Conservation (phyloP, 768 basidiomycete genomes). For the Hirschioporus abietinus region DNA sequence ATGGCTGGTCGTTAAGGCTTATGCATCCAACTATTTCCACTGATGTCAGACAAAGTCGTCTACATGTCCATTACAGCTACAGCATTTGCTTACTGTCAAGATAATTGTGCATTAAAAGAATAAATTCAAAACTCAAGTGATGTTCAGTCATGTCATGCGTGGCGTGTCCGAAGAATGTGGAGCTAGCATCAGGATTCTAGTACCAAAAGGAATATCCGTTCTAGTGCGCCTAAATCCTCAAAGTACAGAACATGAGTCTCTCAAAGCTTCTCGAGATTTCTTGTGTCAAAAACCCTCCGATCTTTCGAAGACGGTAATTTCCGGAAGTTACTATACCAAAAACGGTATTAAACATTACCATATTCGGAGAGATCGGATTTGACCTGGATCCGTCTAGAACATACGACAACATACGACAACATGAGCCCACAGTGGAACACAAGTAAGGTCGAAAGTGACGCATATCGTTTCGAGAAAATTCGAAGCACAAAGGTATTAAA, state of each 20-base stretch:
- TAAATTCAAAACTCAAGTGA: no score
- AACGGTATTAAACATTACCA: background rate
- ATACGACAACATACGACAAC: background rate
- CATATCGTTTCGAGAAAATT: background rate
- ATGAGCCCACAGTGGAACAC: background rate
- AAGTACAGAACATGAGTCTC: no score
- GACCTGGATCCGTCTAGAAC: background rate
- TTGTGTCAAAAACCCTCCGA: no score
- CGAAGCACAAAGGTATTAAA: background rate
- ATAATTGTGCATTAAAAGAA: no score
- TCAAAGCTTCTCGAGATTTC: no score
- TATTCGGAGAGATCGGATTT: background rate
- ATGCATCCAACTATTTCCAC: constrained; percentile 37
- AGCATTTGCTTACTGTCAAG: no score
- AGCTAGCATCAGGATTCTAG: no score
- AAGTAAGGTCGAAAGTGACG: background rate
- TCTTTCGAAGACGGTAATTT: background rate
- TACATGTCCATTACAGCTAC: background rate
- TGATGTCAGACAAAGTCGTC: background rate
- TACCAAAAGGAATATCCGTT: no score
- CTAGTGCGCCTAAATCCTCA: no score
- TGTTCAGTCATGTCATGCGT: no score
- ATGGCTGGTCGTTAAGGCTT: constrained; percentile 39
- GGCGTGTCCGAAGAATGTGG: no score
- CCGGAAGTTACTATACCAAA: background rate